Evolutionary conservation across 1,139 yeast species (phyloP), one percentile per base, ranked within the genome.

Genomic region (Magnusiomyces fungicola): DNA sequence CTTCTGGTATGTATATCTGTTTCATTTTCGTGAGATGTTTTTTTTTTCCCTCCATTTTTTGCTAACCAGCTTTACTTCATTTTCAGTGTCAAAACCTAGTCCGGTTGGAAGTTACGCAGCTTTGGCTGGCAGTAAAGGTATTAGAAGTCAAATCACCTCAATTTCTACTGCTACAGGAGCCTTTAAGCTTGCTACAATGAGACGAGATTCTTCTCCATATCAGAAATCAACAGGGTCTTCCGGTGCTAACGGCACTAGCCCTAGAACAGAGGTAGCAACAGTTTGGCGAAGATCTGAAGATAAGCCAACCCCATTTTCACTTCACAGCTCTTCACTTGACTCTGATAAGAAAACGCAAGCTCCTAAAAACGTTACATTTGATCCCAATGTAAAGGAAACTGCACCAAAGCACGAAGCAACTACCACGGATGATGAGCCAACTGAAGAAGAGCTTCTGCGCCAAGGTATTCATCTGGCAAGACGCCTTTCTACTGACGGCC

Each of bases 381-480:
- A 34, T 46, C 41, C 45, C 36, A 18, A 6, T 10, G 47, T 45
- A 19, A 48, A 53, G 24, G 50, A 49, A 18, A 19, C 46, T 16
- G 39, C 48, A 14, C 36, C 50, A 12, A 39, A 48, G 45, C 3
- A 6, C 51, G 3, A 43, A 43, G 3, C 36, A 18, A 14, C 48
- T 3, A 38, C 41, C 38, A 29, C 49, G 5, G 25, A 41, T 19
- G 37, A 42, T 32, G 44, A 50, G 25, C 49, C 50, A 21, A 50
- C 67, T 3, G 71, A 68, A 50, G 71, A 67, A 44, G 71, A 69
- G 41, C 58, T 69, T 25, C 50, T 58, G 45, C 65, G 61, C 48
- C 58, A 56, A 46, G 71, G 71, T 3, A 69, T 68, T 36, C 63
- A 61, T 37, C 56, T 68, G 24, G 59, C 71, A 1, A 67, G 65